These are phyloP conservation scores for Pseudocercospora musae DNA, from an alignment of 2,329 filamentous ascomycete species.

Conservation along the genomic window DNA sequence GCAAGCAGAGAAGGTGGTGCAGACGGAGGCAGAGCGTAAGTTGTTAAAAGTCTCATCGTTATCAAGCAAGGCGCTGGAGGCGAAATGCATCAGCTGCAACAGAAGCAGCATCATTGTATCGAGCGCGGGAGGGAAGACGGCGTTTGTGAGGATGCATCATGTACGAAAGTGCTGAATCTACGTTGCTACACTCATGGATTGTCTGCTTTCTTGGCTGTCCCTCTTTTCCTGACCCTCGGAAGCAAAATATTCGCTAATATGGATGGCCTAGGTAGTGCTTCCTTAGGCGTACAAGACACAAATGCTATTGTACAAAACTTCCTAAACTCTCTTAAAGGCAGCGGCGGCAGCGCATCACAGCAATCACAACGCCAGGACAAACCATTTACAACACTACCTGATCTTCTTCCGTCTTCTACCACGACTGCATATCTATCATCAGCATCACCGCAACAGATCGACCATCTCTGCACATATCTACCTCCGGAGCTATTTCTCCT, in stretches of 20 bases:
- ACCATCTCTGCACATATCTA: conserved; percentile 72
- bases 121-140: not conserved
- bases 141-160: conserved; percentile 10
- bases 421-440: conserved; percentile 76
- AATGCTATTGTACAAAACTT: conserved; percentile 82
- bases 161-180: conserved; percentile 16
- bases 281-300: conserved; percentile 59
- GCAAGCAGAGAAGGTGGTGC: conserved; percentile 86
- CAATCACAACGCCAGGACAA: conserved; percentile 54
- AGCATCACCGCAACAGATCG: conserved; percentile 61
- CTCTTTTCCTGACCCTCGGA: not conserved
- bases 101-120: not conserved
- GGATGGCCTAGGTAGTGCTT: conserved; percentile 20
- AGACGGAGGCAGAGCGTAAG: conserved; percentile 99
- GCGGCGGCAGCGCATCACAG: conserved; percentile 38
- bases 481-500: conserved; percentile 76
- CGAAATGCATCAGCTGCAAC: conserved; percentile 1
- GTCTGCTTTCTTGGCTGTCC: conserved; percentile 7
- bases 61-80: conserved; percentile 8
- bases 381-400: conserved; percentile 77
- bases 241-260: conserved; percentile 14
- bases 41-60: conserved; percentile 39
- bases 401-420: conserved; percentile 73
- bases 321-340: conserved; percentile 72
- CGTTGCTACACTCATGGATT: conserved; percentile 11